Percentiles rank a stretch among this genome's conserved stretches.
phyloP scores from a whole-genome alignment of 345 rosid species.

The Turritis glabra region DNA sequence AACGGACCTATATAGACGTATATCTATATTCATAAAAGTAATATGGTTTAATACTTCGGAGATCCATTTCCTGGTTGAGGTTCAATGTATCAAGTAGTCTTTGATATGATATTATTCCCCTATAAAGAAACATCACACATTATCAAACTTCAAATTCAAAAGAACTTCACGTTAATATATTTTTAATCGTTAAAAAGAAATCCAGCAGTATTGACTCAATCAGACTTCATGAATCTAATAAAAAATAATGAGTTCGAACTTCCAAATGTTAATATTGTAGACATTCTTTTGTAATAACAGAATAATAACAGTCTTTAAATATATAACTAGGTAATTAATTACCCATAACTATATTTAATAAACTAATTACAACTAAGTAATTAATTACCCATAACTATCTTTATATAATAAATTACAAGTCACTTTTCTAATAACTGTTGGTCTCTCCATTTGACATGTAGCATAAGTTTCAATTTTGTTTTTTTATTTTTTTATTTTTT shows the following conservation, averaged over 20 bases:
- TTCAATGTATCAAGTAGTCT: constrained; percentile 30
- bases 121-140: background rate
- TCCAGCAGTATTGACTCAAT: background rate
- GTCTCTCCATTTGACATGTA: no score
- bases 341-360: background rate
- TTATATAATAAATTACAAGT: no score
- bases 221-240: background rate
- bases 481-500: no score
- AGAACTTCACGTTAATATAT: background rate
- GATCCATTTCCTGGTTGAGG: constrained; percentile 7
- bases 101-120: constrained; percentile 12
- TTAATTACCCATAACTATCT: no score
- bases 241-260: background rate
- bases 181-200: background rate
- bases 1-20: background rate
- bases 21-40: background rate
- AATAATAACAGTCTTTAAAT: no score
- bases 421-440: no score
- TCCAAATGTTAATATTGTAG: background rate
- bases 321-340: background rate
- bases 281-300: background rate
- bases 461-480: no score
- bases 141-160: background rate
- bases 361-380: background rate
- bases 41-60: constrained; percentile 14